Base-by-base conservation (phyloP, 768 basidiomycete species). In the Suillus alpinus region DNA sequence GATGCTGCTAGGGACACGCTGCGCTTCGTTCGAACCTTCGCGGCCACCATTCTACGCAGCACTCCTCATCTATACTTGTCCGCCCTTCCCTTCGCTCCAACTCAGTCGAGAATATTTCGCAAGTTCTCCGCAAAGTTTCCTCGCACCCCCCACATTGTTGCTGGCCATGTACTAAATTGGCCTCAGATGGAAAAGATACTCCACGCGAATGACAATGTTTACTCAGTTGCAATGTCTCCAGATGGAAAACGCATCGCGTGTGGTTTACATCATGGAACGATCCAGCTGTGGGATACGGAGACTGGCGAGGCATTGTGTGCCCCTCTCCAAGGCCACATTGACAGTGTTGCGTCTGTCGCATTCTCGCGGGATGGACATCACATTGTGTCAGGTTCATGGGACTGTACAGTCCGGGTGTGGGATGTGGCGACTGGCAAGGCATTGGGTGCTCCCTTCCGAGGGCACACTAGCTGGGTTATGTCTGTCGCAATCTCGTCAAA, bases 401-500 rank as follows among this genome's bases (percentile, higher is more conserved):
- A 66, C 53, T 14, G 18, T 2, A 65, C 64, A 13, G 23, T 66
- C 29, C 57, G 65, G 9, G 9, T 66, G 16, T 66, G 65, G 65
- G 37, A 64, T 57, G 14, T 9, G 6, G 8, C 1, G 37, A 36
- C 44, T 18, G 41, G 41, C 5, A 36, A 23, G 18, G 43, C 40
- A 34, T 34, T 34, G 34, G 34, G 34, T 8, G 1, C 37, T 14
- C 37, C 57, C 6, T n/a, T 58, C 10, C 16, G 20, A 23, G 57
- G 46, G 9, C 57, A 58, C n/a, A 39, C n/a, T 36, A 14, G 5
- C 36, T 2, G 3, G 10, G 40, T 41, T 18, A 2, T 10, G 41
- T 65, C 72, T 40, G 29, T 73, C 16, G 65, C 69, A 1, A 72
- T 75, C 52, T 70, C 70, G 4, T 20, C 56, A 0, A 72, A 73